These are phyloP conservation scores for Paramecium sexaurelia DNA, from an alignment of 73 alveolate species.

Conservation along the genomic window DNA sequence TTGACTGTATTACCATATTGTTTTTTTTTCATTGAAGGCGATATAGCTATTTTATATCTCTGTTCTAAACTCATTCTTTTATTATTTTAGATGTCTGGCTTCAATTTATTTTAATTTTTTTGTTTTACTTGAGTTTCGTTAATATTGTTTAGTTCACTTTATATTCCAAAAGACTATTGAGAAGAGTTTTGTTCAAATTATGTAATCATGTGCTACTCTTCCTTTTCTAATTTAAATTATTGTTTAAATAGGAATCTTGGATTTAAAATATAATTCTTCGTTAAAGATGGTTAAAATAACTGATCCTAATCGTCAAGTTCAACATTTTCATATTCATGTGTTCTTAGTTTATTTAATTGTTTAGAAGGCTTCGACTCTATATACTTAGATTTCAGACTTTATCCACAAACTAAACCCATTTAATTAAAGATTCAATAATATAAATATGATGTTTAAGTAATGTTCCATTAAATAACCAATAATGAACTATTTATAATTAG, in stretches of 20 bases:
- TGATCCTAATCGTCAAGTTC: not conserved
- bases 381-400: not conserved
- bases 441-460: not conserved
- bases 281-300: not conserved
- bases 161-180: not conserved
- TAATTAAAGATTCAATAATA: not conserved
- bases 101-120: not conserved
- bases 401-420: not conserved
- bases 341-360: not conserved
- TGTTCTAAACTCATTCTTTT: not conserved
- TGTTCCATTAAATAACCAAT: not conserved
- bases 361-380: not conserved
- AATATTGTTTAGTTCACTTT: not conserved
- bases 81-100: not conserved
- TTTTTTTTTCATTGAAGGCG: not conserved
- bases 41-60: not conserved
- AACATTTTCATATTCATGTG: not conserved
- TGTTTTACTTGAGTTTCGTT: not conserved
- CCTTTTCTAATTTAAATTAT: not conserved
- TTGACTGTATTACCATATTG: not conserved
- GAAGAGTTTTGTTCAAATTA: not conserved
- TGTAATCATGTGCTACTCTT: not conserved
- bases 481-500: not conserved
- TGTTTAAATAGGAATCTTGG: not conserved
- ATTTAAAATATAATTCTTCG: not conserved